Base-by-base conservation (phyloP, 768 basidiomycete species). In the Termitomyces sp. region DNA sequence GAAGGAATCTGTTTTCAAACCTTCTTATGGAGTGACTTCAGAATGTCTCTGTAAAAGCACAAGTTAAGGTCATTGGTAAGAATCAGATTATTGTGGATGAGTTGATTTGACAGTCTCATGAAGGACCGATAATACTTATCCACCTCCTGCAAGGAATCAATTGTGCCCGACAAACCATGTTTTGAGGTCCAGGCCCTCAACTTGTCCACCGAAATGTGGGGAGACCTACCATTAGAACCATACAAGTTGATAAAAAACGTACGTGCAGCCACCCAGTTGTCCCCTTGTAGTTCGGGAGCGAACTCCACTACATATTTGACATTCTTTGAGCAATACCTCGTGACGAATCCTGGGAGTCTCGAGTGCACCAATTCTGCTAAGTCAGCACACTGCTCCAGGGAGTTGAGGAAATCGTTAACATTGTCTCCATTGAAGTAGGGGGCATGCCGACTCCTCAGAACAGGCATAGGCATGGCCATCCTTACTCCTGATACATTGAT, bases 371-470 rank as follows among this genome's bases (percentile, higher is more conserved):
- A 7, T 4, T 13, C 7, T 16, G 46, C 45, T 13, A 16, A 1
- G 20, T 45, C 33, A 20, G 49, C 56, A 16, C 8, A 24, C 18
- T 14, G 16, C 53, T 63, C 59, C 5, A 63, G 20, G 4, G 22
- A 5, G 3, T 59, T 48, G 0, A 63, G 18, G 36, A 60, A 63
- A 6, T 63, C 51, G 1, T 50, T 6, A 4, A 62, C 32, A 20
- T 24, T 55, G n/a, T 55, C 12, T 3, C 56, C 56, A 13, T 57
- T 51, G 34, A 61, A 61, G 13, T 16, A n/a, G 8, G 55, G 55
- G 13, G 53, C 53, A 18, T 36, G 34, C 3, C 14, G 26, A 4
- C 42, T 39, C 0, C 27, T 27, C 8, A 54, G 54, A 14, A 20
- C 39, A 18, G 53, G 53, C 53, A 54, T 54, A 6, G 32, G 50